Conservation (phyloP, 257 asterid species). For the Voacanga thouarsii region DNA sequence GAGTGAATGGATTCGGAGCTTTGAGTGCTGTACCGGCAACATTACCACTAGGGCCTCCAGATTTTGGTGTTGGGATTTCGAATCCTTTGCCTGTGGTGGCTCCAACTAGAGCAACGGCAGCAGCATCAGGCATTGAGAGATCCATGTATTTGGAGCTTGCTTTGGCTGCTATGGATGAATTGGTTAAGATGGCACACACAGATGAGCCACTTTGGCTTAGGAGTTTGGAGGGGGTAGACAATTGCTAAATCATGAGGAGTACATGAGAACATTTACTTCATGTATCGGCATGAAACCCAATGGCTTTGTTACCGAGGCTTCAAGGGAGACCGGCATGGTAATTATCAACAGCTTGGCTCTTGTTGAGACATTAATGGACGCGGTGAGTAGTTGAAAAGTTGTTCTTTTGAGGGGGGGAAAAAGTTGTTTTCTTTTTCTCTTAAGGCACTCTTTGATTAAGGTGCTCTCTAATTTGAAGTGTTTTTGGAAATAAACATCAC, state of each 20-base stretch:
- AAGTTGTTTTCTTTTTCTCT: neutral
- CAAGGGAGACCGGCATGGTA: slow-evolving; percentile 49
- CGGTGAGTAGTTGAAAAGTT: slow-evolving; percentile 32
- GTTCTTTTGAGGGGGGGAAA: neutral
- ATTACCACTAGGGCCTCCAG: slow-evolving; percentile 42
- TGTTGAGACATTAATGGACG: slow-evolving; percentile 56
- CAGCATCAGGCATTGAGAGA: slow-evolving; percentile 34
- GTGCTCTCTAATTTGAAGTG: neutral
- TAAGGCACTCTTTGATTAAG: too few species aligned
- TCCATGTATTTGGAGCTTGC: slow-evolving; percentile 89
- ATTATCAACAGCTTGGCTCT: slow-evolving; percentile 55
- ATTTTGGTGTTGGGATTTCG: slow-evolving; percentile 45
- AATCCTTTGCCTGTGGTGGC: slow-evolving; percentile 29
- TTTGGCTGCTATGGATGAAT: slow-evolving; percentile 77
- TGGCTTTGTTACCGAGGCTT: slow-evolving; percentile 48
- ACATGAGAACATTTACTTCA: slow-evolving; percentile 38
- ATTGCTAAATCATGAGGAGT: slow-evolving; percentile 46
- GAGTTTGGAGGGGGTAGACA: slow-evolving; percentile 56
- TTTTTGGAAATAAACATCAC: neutral
- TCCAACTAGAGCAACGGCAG: slow-evolving; percentile 23
- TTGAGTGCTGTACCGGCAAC: slow-evolving; percentile 28
- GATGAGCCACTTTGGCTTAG: slow-evolving; percentile 80
- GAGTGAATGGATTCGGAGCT: slow-evolving; percentile 50
- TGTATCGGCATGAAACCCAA: slow-evolving; percentile 52
- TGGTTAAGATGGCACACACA: slow-evolving; percentile 69